Evolutionary conservation across 1,139 yeast genomes (phyloP).

Genomic region (Pichia sp.): DNA sequence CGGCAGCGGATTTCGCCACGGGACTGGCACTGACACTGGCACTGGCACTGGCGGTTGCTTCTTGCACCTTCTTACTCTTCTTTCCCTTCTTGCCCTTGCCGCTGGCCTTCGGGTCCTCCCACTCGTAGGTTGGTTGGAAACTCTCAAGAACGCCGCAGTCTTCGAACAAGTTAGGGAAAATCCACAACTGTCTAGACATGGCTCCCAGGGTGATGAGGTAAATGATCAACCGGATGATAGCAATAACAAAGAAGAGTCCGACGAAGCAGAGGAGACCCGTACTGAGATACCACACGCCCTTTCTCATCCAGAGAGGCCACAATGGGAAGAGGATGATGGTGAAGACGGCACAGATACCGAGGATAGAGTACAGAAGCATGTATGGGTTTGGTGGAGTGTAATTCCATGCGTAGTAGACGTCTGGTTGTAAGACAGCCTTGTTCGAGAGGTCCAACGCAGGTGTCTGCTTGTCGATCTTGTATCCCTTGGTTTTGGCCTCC

Average conservation of each 20-base stretch:
- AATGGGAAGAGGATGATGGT: slow-evolving; percentile 85
- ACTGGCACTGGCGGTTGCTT: neutral
- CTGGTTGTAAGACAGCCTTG: slow-evolving; percentile 70
- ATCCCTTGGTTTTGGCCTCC: slow-evolving; percentile 60
- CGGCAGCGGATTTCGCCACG: neutral
- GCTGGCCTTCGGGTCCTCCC: slow-evolving; percentile 53
- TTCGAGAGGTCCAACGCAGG: slow-evolving; percentile 67
- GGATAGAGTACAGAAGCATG: slow-evolving; percentile 57
- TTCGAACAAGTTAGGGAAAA: slow-evolving; percentile 92
- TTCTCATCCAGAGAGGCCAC: slow-evolving; percentile 90
- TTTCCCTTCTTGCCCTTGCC: slow-evolving; percentile 30
- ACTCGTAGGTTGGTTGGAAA: slow-evolving; percentile 82
- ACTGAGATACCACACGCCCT: slow-evolving; percentile 87
- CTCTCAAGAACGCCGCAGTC: slow-evolving; percentile 94
- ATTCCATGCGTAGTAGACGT: slow-evolving; percentile 83
- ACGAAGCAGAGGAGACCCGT: slow-evolving; percentile 72
- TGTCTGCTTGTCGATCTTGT: slow-evolving; percentile 67
- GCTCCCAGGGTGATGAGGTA: slow-evolving; percentile 60
- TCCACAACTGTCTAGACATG: slow-evolving; percentile 62
- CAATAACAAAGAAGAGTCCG: slow-evolving; percentile 70
- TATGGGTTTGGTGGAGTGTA: slow-evolving; percentile 73
- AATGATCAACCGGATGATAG: slow-evolving; percentile 72
- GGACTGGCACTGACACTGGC: neutral
- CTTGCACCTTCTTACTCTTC: slow-evolving; percentile 13
- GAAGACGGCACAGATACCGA: slow-evolving; percentile 66